Evolutionary conservation across 352 stramenopile species (phyloP), one percentile per base, ranked within the genome.

Genomic region (Pythium phragmiticola): DNA sequence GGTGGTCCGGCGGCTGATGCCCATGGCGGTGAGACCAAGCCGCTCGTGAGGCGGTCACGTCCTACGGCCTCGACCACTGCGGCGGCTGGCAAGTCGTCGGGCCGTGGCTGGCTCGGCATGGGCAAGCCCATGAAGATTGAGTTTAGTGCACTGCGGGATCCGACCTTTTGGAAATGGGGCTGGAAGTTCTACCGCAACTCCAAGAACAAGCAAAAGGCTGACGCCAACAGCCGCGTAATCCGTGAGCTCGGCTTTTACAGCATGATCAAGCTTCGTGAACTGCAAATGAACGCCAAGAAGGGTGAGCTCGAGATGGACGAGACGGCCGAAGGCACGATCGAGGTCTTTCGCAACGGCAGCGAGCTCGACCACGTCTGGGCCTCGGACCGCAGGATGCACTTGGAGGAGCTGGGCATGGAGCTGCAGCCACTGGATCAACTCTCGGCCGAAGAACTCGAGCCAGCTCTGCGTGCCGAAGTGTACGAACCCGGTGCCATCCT

Each of bases 141-240:
- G 69, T 83, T 92, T 63, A 88, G 77, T 6, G 84, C 87, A n/a
- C 69, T 92, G 41, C 65, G 82, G 23, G 87, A 95, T 65, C 81
- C 87, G 45, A 84, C 84, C 60, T 94, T 94, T 59, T 95, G 87
- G 87, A 91, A 91, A 59, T 95, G 87, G 87, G 87, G 87, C 14
- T 74, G 88, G 42, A 83, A 92, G 57, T 95, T 94, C 59, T 88
- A 88, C 73, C 80, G 84, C 67, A 93, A 92, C 63, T 87, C 75
- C 34, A 93, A 90, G 65, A 90, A 68, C 60, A 68, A 88, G 59
- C 61, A 74, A 21, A 74, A 78, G 4, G 85, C 84, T 28, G 89
- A 93, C 63, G 80, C 89, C 49, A 85, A 93, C 62, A 82, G 78
- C 34, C 84, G 87, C 50, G 89, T 80, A 4, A 92, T 94, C 65